Percentiles rank a stretch among this genome's conserved stretches.
Conservation (phyloP, 306 rosid species). For the Delonix regia region DNA sequence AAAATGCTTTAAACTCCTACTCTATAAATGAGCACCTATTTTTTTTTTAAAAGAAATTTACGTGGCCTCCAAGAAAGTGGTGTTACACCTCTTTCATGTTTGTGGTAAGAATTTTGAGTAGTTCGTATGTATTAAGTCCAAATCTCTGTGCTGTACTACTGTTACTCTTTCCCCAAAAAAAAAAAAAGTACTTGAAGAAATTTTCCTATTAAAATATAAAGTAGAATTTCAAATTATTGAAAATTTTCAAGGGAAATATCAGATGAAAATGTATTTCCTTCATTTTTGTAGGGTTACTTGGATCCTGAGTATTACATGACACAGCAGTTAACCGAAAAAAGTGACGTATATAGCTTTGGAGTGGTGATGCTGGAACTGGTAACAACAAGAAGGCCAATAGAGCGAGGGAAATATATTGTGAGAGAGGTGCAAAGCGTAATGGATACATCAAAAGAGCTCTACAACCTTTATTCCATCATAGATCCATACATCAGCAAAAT, state of each 20-base stretch:
- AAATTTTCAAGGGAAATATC: not conserved
- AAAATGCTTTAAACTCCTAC: slow-evolving; percentile 22
- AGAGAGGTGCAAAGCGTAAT: slow-evolving; percentile 58
- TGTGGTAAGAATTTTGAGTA: not conserved
- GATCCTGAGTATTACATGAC: slow-evolving; percentile 66
- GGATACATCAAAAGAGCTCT: slow-evolving; percentile 60
- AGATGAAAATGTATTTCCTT: slow-evolving; percentile 20
- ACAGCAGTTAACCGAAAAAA: slow-evolving; percentile 69
- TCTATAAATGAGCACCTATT: not conserved
- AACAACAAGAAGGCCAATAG: slow-evolving; percentile 74
- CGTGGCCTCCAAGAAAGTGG: not conserved
- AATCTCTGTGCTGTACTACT: not conserved
- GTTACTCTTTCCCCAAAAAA: not conserved
- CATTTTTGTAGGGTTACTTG: slow-evolving; percentile 65
- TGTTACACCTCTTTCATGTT: not conserved
- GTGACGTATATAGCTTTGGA: slow-evolving; percentile 81
- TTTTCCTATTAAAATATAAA: not conserved
- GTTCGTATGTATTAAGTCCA: not conserved
- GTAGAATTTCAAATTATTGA: slow-evolving; percentile 7
- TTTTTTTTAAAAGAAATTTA: slow-evolving; percentile 16
- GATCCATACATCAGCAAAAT: slow-evolving; percentile 50
- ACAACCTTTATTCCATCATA: slow-evolving; percentile 55
- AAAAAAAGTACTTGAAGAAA: not conserved
- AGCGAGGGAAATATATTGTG: slow-evolving; percentile 67
- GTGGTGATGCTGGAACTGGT: slow-evolving; percentile 74